Evolutionary conservation across 2,329 filamentous ascomycete species (phyloP).

Genomic region (Epichloe gansuensis): DNA sequence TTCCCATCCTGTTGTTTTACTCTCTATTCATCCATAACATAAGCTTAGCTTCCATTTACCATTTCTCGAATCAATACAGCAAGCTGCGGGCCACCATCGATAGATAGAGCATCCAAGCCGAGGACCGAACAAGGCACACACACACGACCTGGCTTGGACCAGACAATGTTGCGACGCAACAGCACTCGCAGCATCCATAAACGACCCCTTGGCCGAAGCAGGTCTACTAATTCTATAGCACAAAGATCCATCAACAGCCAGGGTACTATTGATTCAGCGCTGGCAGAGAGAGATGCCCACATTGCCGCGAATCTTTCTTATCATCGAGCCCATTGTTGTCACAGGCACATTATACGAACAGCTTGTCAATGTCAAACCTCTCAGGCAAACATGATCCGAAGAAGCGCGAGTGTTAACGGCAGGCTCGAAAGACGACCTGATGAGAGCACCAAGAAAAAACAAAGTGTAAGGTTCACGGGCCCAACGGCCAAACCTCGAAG

Average conservation of each 20-base stretch:
- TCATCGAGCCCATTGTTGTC: conserved; percentile 34
- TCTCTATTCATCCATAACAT: neutral
- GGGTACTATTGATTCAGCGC: conserved; percentile 34
- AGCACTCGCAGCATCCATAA: conserved; percentile 29
- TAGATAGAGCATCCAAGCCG: neutral
- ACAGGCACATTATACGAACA: neutral
- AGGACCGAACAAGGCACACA: neutral
- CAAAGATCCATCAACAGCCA: conserved; percentile 27
- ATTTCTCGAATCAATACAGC: conserved; percentile 1
- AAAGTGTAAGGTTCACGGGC: conserved; percentile 43
- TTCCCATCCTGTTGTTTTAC: neutral
- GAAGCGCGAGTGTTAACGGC: conserved; percentile 12
- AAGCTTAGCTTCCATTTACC: conserved; percentile 1
- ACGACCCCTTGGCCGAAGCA: conserved; percentile 35
- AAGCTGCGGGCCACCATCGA: neutral
- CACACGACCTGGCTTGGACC: neutral
- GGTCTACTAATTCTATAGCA: conserved; percentile 35
- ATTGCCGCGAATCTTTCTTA: conserved; percentile 51
- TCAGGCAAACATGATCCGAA: conserved; percentile 10
- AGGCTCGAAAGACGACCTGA: conserved; percentile 8
- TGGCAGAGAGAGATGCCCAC: conserved; percentile 45
- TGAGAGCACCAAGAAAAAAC: conserved; percentile 19
- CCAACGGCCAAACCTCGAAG: conserved; percentile 18
- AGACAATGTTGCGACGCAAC: conserved; percentile 36
- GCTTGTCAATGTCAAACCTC: conserved; percentile 12